phyloP scores from a whole-genome alignment of 352 stramenopile genomes.

The Phytophthora agathidicida region DNA sequence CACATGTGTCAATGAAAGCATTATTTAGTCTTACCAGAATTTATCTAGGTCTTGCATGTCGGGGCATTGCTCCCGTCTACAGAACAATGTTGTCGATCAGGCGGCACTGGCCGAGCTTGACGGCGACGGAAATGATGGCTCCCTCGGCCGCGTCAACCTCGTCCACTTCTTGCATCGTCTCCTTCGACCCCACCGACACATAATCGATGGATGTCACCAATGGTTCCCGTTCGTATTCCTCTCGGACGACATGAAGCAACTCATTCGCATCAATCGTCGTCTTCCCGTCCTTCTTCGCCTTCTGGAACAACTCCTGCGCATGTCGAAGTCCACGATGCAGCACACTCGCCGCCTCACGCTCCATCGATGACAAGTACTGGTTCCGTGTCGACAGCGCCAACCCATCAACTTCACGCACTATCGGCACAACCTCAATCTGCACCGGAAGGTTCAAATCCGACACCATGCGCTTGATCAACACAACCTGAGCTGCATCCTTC shows the following conservation, averaged over 20 bases:
- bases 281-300: constrained; percentile 21
- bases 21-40: constrained; percentile 23
- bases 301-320: constrained; percentile 58
- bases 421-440: constrained; percentile 91
- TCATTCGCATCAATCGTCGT: constrained; percentile 34
- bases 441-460: constrained; percentile 97
- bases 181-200: constrained; percentile 93
- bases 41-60: constrained; percentile 6
- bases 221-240: constrained; percentile 83
- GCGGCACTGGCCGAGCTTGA: constrained; percentile 95
- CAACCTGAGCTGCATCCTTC: constrained; percentile 98
- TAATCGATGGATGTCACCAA: constrained; percentile 96
- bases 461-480: constrained; percentile 95
- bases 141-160: constrained; percentile 66
- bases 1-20: constrained; percentile 19
- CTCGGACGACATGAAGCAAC: constrained; percentile 50
- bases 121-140: constrained; percentile 94
- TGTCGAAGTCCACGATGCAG: constrained; percentile 84
- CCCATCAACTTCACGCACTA: constrained; percentile 94
- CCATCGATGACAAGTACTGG: constrained; percentile 94
- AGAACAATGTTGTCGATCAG: constrained; percentile 98
- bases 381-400: constrained; percentile 98
- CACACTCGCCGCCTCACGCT: constrained; percentile 89
- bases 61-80: constrained; percentile 25
- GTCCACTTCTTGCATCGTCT: constrained; percentile 95